Evolutionary conservation across 1,284 basidiomycete species (phyloP), one percentile per base, ranked within the genome.

Genomic region (Ceratorhiza oryzae-sativae): DNA sequence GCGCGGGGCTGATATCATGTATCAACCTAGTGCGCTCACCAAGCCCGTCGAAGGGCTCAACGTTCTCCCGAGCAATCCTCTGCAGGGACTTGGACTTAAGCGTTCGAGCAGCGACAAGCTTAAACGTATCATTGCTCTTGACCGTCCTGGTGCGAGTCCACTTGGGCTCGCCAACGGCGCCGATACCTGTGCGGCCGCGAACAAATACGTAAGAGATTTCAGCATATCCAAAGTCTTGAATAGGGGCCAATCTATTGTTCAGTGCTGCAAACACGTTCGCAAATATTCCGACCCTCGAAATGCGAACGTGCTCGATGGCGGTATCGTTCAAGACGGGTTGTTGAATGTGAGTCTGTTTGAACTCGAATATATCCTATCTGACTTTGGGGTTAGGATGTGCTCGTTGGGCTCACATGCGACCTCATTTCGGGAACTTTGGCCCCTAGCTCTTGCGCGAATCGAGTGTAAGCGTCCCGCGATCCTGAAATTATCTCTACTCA

Each of bases 191-290:
- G 13, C 51, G 4, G 8, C 65, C 34, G 65, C 49, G 13, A 36
- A 51, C 10, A 51, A 39, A 53, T 68, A 68, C 32, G 65, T 68
- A 3, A 56, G 65, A 55, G 12, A n/a, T 15, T 41, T 45, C 10
- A 13, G n/a, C 20, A 13, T 2, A 20, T n/a, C 15, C 30, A 13
- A 34, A 15, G 58, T 3, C n/a, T 18, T 30, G 25, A 20, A 32
- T 45, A 60, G 58, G 39, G 39, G 36, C 58, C 45, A 27, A 60
- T 45, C 4, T 13, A 20, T 41, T 60, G 46, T 13, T 18, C 34
- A 68, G 65, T 68, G 65, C 23, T 68, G 65, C 65, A 58, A 48
- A 27, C 25, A 68, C 30, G 51, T 68, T 58, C 65, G 65, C 12
- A 65, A 49, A 13, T 68, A 68, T 15, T 68, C 65, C 1, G 65